Conservation (phyloP, 1,284 basidiomycete genomes). For the Trichosporon sp. region DNA sequence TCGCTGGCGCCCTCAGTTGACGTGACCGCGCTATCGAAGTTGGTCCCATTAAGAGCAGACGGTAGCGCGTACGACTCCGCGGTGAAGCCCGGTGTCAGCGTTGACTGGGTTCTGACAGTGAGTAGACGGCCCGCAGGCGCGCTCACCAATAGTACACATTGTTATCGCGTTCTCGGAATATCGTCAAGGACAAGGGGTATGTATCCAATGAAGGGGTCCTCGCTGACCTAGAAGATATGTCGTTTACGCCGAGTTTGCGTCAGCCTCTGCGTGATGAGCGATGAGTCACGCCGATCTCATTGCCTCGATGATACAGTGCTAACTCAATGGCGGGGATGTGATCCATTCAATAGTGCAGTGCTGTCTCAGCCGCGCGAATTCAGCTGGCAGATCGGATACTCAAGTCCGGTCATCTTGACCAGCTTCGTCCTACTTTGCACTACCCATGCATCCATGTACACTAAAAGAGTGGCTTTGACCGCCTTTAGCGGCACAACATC, state of each 20-base stretch:
- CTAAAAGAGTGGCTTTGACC: no score
- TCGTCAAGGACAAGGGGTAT: conserved; percentile 46
- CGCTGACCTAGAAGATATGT: neutral
- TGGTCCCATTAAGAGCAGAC: conserved; percentile 28
- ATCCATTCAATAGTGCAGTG: no score
- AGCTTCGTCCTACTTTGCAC: no score
- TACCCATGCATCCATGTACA: no score
- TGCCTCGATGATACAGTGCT: no score
- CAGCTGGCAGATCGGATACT: no score
- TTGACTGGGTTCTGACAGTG: conserved; percentile 45
- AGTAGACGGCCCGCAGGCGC: conserved; percentile 11
- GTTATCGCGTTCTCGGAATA: conserved; percentile 41
- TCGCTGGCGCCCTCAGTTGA: conserved; percentile 10
- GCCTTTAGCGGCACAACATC: no score
- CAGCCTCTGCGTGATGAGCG: neutral
- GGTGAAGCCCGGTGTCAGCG: conserved; percentile 23
- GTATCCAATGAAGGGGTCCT: neutral
- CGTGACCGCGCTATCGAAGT: neutral
- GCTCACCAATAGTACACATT: conserved; percentile 35
- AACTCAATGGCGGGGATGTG: no score
- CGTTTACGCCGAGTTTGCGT: neutral
- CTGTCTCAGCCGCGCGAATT: no score
- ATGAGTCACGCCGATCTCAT: neutral
- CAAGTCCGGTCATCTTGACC: no score
- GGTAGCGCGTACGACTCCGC: conserved; percentile 24